Evolutionary conservation across 805 yeast genomes (phyloP), one percentile per base, ranked within the genome.

Genomic region (Pichia insulana): DNA sequence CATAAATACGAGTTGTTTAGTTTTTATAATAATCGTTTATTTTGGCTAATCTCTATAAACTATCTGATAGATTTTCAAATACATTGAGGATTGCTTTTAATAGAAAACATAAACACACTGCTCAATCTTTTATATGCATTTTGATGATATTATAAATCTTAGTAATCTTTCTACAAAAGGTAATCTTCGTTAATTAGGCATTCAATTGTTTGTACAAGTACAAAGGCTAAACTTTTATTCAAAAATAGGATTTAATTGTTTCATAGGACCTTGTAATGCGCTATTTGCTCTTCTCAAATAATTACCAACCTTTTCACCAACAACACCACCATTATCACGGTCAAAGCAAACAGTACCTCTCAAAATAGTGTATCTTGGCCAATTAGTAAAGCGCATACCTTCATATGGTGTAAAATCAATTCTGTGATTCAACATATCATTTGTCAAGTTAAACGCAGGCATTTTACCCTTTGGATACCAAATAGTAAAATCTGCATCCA

Each of bases 401-500:
- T 62, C 68, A 42, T 50, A 64, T 8, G 69, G 68, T 1, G 67
- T 53, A 39, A 64, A 62, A 47, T 65, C 70, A 44, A 64, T 58
- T 25, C 53, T 52, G 45, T 64, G 68, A 45, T 61, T 57, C 13
- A 64, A 36, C 59, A 62, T 55, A 1, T 46, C 54, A 45, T 64
- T 64, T 34, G 41, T 50, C 16, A 61, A 39, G 0, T 40, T 30
- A 27, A 56, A 60, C 4, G 53, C 44, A 20, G 46, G 40, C 48
- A 62, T 49, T 28, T 53, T 28, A 16, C 54, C 58, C 34, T 57
- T 49, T 19, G 72, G 70, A 50, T 70, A 67, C 74, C 75, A 70
- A 17, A 70, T 60, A 3, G 65, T 66, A n/a, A 70, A 36, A 47
- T 70, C 75, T 7, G 74, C 75, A 54, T 70, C 74, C 42, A 56